A percentile compares a stretch with the other conserved stretches of the same genome.
phyloP scores from a whole-genome alignment of 2,329 filamentous ascomycete species.

The Arthrobotrys conoides region DNA sequence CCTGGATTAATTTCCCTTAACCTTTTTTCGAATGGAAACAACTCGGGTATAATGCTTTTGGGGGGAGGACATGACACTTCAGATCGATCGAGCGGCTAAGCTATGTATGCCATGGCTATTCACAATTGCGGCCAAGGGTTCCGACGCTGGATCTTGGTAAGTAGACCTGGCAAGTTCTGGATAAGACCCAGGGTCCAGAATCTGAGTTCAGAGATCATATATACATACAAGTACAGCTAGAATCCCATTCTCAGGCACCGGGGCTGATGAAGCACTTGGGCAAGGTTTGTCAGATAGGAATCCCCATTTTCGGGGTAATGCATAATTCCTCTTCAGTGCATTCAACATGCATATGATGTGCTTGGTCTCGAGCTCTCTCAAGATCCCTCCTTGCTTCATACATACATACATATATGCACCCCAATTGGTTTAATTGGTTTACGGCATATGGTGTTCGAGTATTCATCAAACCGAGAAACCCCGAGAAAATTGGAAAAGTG shows the following conservation, averaged over 20 bases:
- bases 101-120: too few species aligned
- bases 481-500: not conserved
- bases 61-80: not conserved
- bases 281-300: constrained; percentile 13
- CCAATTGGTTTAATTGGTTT: not conserved
- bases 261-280: constrained; percentile 15
- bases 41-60: constrained; percentile 6
- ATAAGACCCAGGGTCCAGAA: constrained; percentile 17
- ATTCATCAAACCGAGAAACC: constrained; percentile 2
- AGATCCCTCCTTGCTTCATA: constrained; percentile 7
- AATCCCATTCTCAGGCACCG: constrained; percentile 14
- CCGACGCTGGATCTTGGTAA: constrained; percentile 9
- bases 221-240: too few species aligned
- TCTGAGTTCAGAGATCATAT: not conserved
- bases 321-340: not conserved
- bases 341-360: constrained; percentile 10
- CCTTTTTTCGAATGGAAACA: not conserved
- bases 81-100: constrained; percentile 33
- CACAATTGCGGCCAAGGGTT: constrained; percentile 12
- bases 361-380: too few species aligned
- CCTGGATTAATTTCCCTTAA: constrained; percentile 2
- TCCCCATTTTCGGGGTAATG: constrained; percentile 11
- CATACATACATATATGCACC: not conserved
- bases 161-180: constrained; percentile 5
- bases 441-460: too few species aligned